Conservation (phyloP, 2,329 filamentous ascomycete species). For the Sclerotinia minor region DNA sequence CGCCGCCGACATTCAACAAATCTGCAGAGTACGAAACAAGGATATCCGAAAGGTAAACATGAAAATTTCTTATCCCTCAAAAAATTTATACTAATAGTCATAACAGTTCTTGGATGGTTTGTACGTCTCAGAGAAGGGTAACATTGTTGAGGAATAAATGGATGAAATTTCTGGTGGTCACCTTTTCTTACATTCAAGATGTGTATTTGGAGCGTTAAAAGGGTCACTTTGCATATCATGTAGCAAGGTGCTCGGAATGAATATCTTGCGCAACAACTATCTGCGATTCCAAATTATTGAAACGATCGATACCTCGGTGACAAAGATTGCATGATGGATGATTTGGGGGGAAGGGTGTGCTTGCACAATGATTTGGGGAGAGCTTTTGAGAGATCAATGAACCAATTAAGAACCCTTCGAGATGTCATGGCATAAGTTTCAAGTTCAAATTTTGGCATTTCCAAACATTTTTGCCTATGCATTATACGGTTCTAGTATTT, state of each 20-base stretch:
- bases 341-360: conserved; percentile 16
- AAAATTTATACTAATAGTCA: not conserved
- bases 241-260: conserved; percentile 41
- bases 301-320: conserved; percentile 18
- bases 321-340: conserved; percentile 15
- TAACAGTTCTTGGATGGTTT: conserved; percentile 96
- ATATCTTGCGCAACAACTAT: conserved; percentile 36
- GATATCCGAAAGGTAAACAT: conserved; percentile 94
- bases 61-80: not conserved
- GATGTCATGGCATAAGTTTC: not conserved
- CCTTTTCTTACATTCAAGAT: conserved; percentile 34
- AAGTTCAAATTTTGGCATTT: not conserved
- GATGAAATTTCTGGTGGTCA: conserved; percentile 30
- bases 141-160: conserved; percentile 70
- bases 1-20: conserved; percentile 99
- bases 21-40: conserved; percentile 99
- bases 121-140: conserved; percentile 98
- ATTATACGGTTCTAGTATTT: not conserved
- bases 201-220: conserved; percentile 31
- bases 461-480: not conserved
- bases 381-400: conserved; percentile 16
- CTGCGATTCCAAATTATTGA: conserved; percentile 18
- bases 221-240: conserved; percentile 41
- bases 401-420: conserved; percentile 17
- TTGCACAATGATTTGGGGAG: conserved; percentile 15